These are phyloP conservation scores for Wakefieldia striispora DNA, from an alignment of 768 basidiomycete species.

Conservation along the genomic window DNA sequence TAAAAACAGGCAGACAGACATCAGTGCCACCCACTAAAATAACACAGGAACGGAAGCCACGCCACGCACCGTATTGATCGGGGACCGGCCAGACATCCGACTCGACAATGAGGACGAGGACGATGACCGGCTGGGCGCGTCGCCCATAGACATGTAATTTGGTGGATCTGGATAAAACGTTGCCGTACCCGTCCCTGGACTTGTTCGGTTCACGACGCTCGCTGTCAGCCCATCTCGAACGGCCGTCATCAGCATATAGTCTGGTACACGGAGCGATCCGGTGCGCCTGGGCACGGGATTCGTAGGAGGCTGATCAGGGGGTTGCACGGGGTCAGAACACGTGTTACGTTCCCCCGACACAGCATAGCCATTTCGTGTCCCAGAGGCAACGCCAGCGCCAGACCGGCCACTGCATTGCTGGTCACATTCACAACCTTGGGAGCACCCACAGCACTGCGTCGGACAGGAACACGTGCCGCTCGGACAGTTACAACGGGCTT, in stretches of 20 bases:
- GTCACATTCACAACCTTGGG: constrained; percentile 31
- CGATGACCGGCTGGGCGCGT: constrained; percentile 31
- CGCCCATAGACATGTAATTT: constrained; percentile 20
- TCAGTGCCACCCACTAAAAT: constrained; percentile 8
- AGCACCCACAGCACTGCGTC: constrained; percentile 29
- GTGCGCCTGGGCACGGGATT: constrained; percentile 12
- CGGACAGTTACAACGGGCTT: constrained; percentile 35
- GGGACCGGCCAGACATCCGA: constrained; percentile 31
- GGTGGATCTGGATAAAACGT: constrained; percentile 25
- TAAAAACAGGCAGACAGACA: constrained; percentile 2
- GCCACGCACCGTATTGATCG: constrained; percentile 26
- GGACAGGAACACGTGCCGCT: constrained; percentile 33
- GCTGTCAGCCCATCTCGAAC: constrained; percentile 29
- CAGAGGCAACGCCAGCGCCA: constrained; percentile 7
- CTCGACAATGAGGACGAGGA: constrained; percentile 33
- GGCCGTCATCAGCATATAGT: constrained; percentile 33
- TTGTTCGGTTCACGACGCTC: constrained; percentile 18
- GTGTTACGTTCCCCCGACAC: constrained; percentile 36
- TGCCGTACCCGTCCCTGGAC: constrained; percentile 5
- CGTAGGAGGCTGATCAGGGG: constrained; percentile 8
- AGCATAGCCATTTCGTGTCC: constrained; percentile 26
- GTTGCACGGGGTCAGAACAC: constrained; percentile 10
- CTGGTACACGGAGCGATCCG: constrained; percentile 27
- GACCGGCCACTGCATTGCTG: constrained; percentile 19
- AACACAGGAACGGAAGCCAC: background rate